Evolutionary conservation across 306 rosid genomes (phyloP).

Genomic region (Macrotyloma uniflorum): DNA sequence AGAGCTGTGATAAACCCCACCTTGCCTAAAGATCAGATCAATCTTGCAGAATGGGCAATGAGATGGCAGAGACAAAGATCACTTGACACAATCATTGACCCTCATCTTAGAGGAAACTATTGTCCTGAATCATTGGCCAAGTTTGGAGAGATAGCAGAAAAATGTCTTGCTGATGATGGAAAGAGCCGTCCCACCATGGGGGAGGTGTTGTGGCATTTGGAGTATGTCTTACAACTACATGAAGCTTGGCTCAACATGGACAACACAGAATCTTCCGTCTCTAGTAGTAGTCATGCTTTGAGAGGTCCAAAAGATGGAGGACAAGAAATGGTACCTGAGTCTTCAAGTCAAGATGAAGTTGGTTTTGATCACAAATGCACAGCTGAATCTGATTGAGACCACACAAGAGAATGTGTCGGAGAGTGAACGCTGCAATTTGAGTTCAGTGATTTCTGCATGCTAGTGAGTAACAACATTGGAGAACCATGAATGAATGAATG

Average conservation of each 20-base stretch:
- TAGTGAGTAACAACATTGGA: not conserved
- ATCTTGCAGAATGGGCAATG: constrained; percentile 99
- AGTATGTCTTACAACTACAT: constrained; percentile 81
- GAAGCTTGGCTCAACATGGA: constrained; percentile 76
- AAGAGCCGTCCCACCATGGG: constrained; percentile 94
- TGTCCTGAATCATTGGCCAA: constrained; percentile 72
- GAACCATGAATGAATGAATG: constrained; percentile 20
- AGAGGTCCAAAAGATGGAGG: constrained; percentile 41
- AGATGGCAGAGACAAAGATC: constrained; percentile 77
- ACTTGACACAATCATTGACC: constrained; percentile 70
- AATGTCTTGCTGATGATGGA: constrained; percentile 93
- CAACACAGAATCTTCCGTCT: constrained; percentile 50
- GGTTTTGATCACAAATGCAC: constrained; percentile 33
- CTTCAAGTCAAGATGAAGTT: constrained; percentile 39
- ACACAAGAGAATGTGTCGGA: constrained; percentile 20
- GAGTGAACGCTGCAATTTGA: constrained; percentile 41
- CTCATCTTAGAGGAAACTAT: constrained; percentile 56
- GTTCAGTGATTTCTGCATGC: constrained; percentile 40
- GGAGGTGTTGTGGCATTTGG: constrained; percentile 93
- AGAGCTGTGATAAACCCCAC: constrained; percentile 94
- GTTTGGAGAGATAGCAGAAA: constrained; percentile 89
- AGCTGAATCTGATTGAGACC: constrained; percentile 27
- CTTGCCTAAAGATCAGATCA: constrained; percentile 89
- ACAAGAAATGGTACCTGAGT: constrained; percentile 41
- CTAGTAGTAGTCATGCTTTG: constrained; percentile 50